phyloP scores from a whole-genome alignment of 2,329 filamentous ascomycete species.

The Orbilia ellipsospora region DNA sequence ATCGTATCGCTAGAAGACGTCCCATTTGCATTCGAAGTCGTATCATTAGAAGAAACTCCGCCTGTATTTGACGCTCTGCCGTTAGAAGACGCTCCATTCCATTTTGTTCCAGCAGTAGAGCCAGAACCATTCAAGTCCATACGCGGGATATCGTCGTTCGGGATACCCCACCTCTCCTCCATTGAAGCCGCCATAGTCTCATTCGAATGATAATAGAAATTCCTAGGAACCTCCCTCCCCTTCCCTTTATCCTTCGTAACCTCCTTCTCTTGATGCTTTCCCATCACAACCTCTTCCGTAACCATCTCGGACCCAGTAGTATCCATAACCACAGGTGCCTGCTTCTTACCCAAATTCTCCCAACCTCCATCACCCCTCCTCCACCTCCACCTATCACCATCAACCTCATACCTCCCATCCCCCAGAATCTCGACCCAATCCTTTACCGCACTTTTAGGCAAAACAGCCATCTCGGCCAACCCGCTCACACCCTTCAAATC shows the following conservation, averaged over 20 bases:
- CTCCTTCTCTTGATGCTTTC: not conserved
- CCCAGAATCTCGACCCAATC: not conserved
- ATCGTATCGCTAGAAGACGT: too few species aligned
- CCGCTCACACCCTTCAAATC: not conserved
- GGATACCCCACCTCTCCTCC: too few species aligned
- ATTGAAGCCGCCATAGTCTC: too few species aligned
- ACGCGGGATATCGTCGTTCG: too few species aligned
- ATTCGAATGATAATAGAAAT: too few species aligned
- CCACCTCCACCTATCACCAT: conserved; percentile 3
- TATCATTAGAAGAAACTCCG: too few species aligned
- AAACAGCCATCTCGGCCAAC: conserved; percentile 4
- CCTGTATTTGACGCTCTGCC: too few species aligned
- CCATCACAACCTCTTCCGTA: too few species aligned
- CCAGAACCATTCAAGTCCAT: too few species aligned
- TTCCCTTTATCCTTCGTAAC: not conserved
- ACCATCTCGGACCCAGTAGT: not conserved
- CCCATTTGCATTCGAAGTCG: too few species aligned
- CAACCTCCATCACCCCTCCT: not conserved
- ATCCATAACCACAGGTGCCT: not conserved
- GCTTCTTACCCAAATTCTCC: conserved; percentile 3
- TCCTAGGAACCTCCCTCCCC: not conserved
- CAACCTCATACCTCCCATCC: not conserved
- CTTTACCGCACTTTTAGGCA: not conserved
- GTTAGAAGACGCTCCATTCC: too few species aligned
- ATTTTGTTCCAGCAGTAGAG: too few species aligned